A percentile compares a stretch with the other conserved stretches of the same genome.
Evolutionary conservation across 306 rosid genomes (phyloP).

Genomic region (Quillaja saponaria): DNA sequence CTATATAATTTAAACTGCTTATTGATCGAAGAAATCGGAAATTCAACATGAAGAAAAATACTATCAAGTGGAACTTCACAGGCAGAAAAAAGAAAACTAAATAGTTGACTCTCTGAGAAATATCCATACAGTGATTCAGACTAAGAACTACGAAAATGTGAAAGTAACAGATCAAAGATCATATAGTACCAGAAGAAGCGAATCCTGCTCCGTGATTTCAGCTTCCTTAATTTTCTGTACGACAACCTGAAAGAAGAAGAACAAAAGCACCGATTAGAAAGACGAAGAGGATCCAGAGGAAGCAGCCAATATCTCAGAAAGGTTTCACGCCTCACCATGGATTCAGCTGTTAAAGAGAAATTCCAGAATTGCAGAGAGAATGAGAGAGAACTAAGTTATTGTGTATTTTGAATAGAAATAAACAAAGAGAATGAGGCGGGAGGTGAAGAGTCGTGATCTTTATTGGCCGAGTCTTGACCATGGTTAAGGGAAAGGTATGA

Average conservation of each 20-base stretch:
- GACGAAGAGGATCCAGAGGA: slow-evolving; percentile 22
- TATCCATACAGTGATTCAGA: not conserved
- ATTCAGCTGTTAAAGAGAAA: not conserved
- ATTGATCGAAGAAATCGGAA: slow-evolving; percentile 18
- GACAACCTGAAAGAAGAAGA: slow-evolving; percentile 67
- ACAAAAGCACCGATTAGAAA: not conserved
- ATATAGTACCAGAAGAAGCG: slow-evolving; percentile 83
- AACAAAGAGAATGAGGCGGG: slow-evolving; percentile 41
- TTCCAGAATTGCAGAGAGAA: no score
- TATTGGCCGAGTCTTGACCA: slow-evolving; percentile 22
- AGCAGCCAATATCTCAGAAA: not conserved
- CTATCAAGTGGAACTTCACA: slow-evolving; percentile 19
- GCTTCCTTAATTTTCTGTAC: slow-evolving; percentile 86
- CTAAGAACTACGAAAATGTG: slow-evolving; percentile 21
- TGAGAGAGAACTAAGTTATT: not conserved
- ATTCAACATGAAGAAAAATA: not conserved
- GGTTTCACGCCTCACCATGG: slow-evolving; percentile 52
- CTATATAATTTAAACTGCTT: slow-evolving; percentile 6
- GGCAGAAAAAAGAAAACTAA: slow-evolving; percentile 15
- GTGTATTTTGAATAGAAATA: slow-evolving; percentile 30
- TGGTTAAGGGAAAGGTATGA: no score
- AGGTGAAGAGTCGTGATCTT: slow-evolving; percentile 27
- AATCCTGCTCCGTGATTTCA: slow-evolving; percentile 91
- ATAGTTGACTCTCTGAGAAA: no score
- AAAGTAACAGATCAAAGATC: slow-evolving; percentile 8